Conservation (phyloP, 2,329 filamentous ascomycete species). For the Nemania bipapillata region DNA sequence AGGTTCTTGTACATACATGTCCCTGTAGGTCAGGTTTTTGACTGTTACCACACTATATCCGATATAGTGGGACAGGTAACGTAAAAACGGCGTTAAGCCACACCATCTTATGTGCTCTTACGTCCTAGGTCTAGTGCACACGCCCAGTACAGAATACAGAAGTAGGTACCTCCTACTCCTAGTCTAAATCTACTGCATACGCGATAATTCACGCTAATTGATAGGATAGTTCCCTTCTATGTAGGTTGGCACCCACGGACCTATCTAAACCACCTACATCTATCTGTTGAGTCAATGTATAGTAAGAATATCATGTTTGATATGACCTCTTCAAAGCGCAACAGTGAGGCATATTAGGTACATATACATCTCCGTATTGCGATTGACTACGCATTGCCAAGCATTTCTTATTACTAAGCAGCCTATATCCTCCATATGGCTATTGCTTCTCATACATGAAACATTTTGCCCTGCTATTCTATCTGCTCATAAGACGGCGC, state of each 20-base stretch:
- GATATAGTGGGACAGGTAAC: neutral
- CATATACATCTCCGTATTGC: neutral
- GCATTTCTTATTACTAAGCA: slow-evolving; percentile 16
- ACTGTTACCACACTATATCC: neutral
- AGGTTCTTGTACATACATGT: neutral
- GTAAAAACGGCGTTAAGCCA: slow-evolving; percentile 14
- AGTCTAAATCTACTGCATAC: neutral
- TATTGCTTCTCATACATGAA: neutral
- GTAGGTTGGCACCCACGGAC: too few relatives aligned
- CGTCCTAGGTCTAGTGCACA: neutral
- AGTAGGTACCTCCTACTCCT: neutral
- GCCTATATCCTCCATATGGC: slow-evolving; percentile 10
- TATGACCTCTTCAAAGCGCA: neutral
- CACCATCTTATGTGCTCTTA: slow-evolving; percentile 3
- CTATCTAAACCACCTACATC: neutral
- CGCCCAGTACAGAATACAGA: neutral
- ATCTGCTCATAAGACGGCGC: slow-evolving; percentile 17
- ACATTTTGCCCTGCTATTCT: slow-evolving; percentile 2
- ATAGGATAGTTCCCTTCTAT: too few relatives aligned
- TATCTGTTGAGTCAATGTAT: neutral
- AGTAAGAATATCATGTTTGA: neutral
- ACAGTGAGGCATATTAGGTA: slow-evolving; percentile 7
- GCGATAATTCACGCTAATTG: neutral
- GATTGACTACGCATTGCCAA: slow-evolving; percentile 16
- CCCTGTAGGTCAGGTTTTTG: too few relatives aligned